Evolutionary conservation across 129 eudicot species (phyloP).

Genomic region (Daucus carota): DNA sequence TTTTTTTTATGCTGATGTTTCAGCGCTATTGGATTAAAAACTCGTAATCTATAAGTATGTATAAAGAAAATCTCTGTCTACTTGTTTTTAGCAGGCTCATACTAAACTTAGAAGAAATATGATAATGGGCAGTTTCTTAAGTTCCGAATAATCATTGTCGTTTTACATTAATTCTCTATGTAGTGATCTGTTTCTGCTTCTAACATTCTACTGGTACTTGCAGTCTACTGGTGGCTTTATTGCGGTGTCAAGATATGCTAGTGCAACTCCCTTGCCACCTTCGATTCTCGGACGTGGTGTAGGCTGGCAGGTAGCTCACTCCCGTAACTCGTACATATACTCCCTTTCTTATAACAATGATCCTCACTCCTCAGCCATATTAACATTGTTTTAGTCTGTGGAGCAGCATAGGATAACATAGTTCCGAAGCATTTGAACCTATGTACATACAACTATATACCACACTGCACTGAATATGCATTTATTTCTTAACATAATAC

Average conservation of each 20-base stretch:
- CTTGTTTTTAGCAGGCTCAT: not conserved
- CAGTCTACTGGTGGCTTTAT: slow-evolving; percentile 58
- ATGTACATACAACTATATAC: not conserved
- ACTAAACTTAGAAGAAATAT: not conserved
- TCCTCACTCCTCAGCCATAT: not conserved
- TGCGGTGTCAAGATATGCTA: slow-evolving; percentile 53
- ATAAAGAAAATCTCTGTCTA: not conserved
- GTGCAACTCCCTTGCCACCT: slow-evolving; percentile 68
- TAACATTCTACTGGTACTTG: not conserved
- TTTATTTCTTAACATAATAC: not conserved
- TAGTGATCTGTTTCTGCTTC: not conserved
- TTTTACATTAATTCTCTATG: not conserved
- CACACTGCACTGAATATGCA: not conserved
- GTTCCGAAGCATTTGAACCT: not conserved
- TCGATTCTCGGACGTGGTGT: slow-evolving; percentile 56
- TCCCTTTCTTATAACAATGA: not conserved
- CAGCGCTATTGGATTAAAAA: no score
- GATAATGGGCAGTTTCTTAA: not conserved
- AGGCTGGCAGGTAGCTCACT: slow-evolving; percentile 43
- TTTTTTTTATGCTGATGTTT: no score
- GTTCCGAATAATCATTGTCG: not conserved
- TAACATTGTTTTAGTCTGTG: not conserved
- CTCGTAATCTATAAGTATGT: no score
- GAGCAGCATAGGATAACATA: slow-evolving; percentile 1
- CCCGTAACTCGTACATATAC: not conserved